Evolutionary conservation across 495 filamentous ascomycete species (phyloP), one percentile per base, ranked within the genome.

Genomic region (Emericellopsis terricola): DNA sequence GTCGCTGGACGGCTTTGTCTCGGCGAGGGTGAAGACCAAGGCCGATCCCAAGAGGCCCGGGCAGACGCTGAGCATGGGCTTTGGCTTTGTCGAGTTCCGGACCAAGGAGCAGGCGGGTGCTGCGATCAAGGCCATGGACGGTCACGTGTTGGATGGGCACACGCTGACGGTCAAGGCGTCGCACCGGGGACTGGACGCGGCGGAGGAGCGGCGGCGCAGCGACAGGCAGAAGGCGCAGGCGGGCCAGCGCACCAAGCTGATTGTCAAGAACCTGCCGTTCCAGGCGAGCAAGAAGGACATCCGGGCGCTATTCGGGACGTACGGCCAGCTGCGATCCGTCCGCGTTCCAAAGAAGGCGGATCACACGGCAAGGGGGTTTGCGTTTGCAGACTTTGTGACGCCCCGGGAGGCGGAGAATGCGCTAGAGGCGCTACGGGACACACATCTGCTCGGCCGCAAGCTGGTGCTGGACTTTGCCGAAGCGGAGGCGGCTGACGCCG

Each of bases 181-280:
- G 16, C 82, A 94, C 51, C 81, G 76, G 51, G 83, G 76, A 16
- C 57, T 71, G 39, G 84, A 96, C 56, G 83, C 82, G 4, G 86
- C 81, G 0, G 81, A 89, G 48, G 81, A 91, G 51, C 69, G 74
- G 34, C 73, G 76, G 48, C 75, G 74, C 40, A 76, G 83, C 38
- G 85, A 93, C 44, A 69, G 67, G 14, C 73, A 73, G 37, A 89
- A 83, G 63, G 84, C 80, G 51, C 49, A 69, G 11, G 70, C 75
- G 3, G 69, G 66, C 16, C 70, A 71, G 44, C 66, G 71, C 34
- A 94, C 85, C 20, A 94, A 96, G 63, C 75, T 99, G 45, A 78
- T 96, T 53, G 81, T 97, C 63, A 96, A 96, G 64, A 99, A 99
- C 61, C 57, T 99, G 49, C 89, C 89, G 7, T 99, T 99, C 60